Percentiles rank a stretch among this genome's conserved stretches.
Evolutionary conservation across 2,329 filamentous ascomycete species (phyloP).

Genomic region (Aspergillus neotritici): DNA sequence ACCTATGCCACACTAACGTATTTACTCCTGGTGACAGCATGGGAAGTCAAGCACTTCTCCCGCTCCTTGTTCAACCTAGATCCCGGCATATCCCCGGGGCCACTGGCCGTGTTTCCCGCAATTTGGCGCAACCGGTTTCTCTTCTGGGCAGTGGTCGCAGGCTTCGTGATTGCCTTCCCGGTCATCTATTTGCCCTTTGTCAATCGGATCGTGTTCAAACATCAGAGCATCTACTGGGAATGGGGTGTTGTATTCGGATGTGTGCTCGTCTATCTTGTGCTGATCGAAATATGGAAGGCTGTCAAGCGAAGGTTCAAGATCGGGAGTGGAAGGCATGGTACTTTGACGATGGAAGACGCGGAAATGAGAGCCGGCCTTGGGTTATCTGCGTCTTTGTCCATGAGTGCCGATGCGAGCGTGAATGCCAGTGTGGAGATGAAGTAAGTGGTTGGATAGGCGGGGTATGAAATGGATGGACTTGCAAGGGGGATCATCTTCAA

Average conservation of each 20-base stretch:
- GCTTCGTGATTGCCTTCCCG: slow-evolving; percentile 52
- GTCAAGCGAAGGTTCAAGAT: slow-evolving; percentile 48
- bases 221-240: slow-evolving; percentile 60
- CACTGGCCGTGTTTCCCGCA: slow-evolving; percentile 58
- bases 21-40: slow-evolving; percentile 68
- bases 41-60: slow-evolving; percentile 70
- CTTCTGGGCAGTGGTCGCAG: slow-evolving; percentile 58
- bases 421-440: slow-evolving; percentile 22
- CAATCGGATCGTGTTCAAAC: slow-evolving; percentile 60
- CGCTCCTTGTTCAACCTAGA: slow-evolving; percentile 66
- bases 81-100: slow-evolving; percentile 51
- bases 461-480: neutral
- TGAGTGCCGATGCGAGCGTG: slow-evolving; percentile 25
- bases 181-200: slow-evolving; percentile 62
- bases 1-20: slow-evolving; percentile 70
- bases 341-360: slow-evolving; percentile 28
- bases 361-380: slow-evolving; percentile 27
- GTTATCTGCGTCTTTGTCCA: slow-evolving; percentile 15
- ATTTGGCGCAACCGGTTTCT: slow-evolving; percentile 67
- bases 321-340: slow-evolving; percentile 28
- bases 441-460: slow-evolving; percentile 1
- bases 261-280: slow-evolving; percentile 54
- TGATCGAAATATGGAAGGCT: slow-evolving; percentile 62
- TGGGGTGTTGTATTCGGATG: slow-evolving; percentile 62
- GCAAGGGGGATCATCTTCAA: slow-evolving; percentile 6